Conservation (phyloP, 164 flowering plant species). For the Echeveria elegans region DNA sequence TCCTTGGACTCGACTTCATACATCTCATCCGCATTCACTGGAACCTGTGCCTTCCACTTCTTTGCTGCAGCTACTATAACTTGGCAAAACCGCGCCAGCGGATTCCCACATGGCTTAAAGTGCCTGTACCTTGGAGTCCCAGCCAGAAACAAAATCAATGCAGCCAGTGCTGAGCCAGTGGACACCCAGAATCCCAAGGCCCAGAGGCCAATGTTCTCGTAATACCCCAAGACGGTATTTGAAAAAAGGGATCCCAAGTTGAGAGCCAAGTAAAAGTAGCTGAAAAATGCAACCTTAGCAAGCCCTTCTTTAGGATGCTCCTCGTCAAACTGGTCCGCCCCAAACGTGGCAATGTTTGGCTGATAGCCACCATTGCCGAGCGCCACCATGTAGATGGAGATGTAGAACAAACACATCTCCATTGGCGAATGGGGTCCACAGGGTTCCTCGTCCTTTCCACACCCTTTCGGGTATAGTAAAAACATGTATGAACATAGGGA, state of each 20-base stretch:
- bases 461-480: slow-evolving; percentile 1
- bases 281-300: background rate
- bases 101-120: slow-evolving; percentile 3
- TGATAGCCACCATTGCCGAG: background rate
- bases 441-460: slow-evolving; percentile 1
- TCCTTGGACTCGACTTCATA: background rate
- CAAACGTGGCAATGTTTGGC: background rate
- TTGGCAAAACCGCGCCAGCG: background rate
- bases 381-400: background rate
- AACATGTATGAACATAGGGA: background rate
- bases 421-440: background rate
- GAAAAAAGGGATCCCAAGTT: background rate
- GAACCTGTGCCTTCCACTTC: background rate
- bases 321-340: slow-evolving; percentile 1
- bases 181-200: slow-evolving; percentile 4
- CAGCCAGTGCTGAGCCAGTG: slow-evolving; percentile 1
- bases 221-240: background rate
- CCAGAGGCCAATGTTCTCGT: slow-evolving; percentile 4
- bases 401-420: background rate
- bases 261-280: background rate
- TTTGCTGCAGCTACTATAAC: background rate
- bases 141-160: background rate
- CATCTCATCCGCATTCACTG: background rate
- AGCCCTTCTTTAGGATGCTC: slow-evolving; percentile 1
- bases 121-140: slow-evolving; percentile 2